These are phyloP conservation scores for Hemileia vastatrix DNA, from an alignment of 1,284 basidiomycete species.

Conservation along the genomic window DNA sequence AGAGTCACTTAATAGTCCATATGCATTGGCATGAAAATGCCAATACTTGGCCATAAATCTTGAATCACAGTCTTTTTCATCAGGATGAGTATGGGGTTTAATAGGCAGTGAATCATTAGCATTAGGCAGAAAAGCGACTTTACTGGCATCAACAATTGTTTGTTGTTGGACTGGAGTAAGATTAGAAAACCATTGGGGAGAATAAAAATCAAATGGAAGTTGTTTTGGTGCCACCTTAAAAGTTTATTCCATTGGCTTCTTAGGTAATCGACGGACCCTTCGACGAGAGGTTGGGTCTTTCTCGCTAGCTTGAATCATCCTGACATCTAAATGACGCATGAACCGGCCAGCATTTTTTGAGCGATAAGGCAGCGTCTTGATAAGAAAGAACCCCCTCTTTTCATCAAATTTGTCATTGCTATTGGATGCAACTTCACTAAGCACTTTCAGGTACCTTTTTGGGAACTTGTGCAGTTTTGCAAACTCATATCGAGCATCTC, in stretches of 20 bases:
- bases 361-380: constrained; percentile 4
- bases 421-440: neutral
- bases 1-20: neutral
- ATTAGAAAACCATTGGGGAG: neutral
- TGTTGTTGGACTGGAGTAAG: neutral
- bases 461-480: constrained; percentile 9
- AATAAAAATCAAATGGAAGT: constrained; percentile 14
- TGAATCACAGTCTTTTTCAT: constrained; percentile 1
- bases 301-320: neutral
- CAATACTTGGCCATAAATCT: constrained; percentile 9
- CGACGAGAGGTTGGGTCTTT: neutral
- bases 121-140: constrained; percentile 1
- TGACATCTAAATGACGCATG: neutral
- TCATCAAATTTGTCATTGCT: constrained; percentile 6
- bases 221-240: constrained; percentile 1
- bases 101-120: constrained; percentile 1
- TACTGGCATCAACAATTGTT: neutral
- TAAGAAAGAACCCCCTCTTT: neutral
- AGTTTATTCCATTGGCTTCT: neutral
- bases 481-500: neutral
- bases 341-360: constrained; percentile 4
- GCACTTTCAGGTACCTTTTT: neutral
- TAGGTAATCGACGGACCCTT: constrained; percentile 6
- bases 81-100: neutral
- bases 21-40: neutral